phyloP scores from a whole-genome alignment of 805 yeast species.

The Lachancea mirantina region DNA sequence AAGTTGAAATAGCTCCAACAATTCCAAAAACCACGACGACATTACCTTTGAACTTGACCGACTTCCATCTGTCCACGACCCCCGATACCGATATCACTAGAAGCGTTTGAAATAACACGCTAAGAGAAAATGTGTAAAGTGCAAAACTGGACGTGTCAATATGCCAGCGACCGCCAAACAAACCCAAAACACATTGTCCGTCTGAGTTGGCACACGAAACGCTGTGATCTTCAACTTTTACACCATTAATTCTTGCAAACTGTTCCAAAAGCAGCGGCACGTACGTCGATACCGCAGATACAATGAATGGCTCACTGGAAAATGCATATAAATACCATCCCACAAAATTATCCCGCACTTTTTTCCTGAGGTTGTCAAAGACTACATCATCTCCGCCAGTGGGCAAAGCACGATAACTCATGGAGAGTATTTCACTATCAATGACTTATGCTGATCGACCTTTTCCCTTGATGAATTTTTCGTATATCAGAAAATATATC shows the following conservation, averaged over 20 bases:
- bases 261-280: slow-evolving; percentile 67
- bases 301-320: slow-evolving; percentile 78
- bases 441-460: no score
- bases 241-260: slow-evolving; percentile 68
- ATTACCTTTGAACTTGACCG: slow-evolving; percentile 44
- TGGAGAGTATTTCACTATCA: no score
- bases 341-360: slow-evolving; percentile 35
- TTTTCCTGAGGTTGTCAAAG: slow-evolving; percentile 4
- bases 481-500: no score
- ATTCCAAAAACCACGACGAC: slow-evolving; percentile 51
- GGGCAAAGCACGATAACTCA: slow-evolving; percentile 9
- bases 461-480: no score
- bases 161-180: slow-evolving; percentile 38
- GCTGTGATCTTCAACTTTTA: slow-evolving; percentile 48
- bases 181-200: slow-evolving; percentile 40
- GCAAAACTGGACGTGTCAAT: slow-evolving; percentile 72
- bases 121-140: slow-evolving; percentile 60
- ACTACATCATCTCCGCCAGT: slow-evolving; percentile 3
- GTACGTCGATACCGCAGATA: slow-evolving; percentile 71
- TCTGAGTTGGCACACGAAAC: slow-evolving; percentile 40
- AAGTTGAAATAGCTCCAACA: slow-evolving; percentile 51
- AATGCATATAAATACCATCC: slow-evolving; percentile 70
- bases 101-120: slow-evolving; percentile 67
- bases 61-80: slow-evolving; percentile 49
- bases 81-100: slow-evolving; percentile 70